Percentiles rank a stretch among this genome's conserved stretches.
These are phyloP conservation scores for Coemansia sp. DNA, from an alignment of 192 early-diverging fungal species.

Conservation along the genomic window DNA sequence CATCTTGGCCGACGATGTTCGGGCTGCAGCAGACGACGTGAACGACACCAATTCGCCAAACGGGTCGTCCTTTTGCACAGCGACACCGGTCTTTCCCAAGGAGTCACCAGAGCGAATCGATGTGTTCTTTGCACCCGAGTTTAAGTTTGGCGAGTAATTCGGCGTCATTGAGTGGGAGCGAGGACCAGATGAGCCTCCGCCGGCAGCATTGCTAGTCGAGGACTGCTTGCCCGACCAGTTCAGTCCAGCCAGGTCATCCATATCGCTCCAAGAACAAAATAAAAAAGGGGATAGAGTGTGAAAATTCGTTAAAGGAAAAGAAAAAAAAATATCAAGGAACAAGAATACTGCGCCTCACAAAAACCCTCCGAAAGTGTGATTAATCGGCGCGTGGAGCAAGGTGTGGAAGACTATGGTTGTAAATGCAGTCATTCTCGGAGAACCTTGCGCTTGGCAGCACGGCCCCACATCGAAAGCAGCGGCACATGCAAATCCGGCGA, in stretches of 20 bases:
- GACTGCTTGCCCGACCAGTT: slow-evolving; percentile 21
- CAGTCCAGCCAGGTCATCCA: slow-evolving; percentile 46
- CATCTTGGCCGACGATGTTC: slow-evolving; percentile 25
- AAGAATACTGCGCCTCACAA: no score
- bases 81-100: neutral
- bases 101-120: slow-evolving; percentile 9
- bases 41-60: slow-evolving; percentile 57
- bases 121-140: slow-evolving; percentile 1
- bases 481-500: no score
- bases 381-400: no score
- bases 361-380: no score
- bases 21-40: slow-evolving; percentile 12
- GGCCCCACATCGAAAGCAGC: no score
- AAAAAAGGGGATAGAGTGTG: neutral
- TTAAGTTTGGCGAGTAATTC: slow-evolving; percentile 43
- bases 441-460: no score
- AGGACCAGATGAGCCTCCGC: slow-evolving; percentile 1
- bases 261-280: slow-evolving; percentile 9
- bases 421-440: no score
- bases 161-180: slow-evolving; percentile 14
- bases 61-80: slow-evolving; percentile 36
- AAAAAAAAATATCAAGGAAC: no score
- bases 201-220: neutral
- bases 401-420: no score
- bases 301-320: slow-evolving; percentile 8